A percentile compares a stretch with the other conserved stretches of the same genome.
phyloP scores from a whole-genome alignment of 768 basidiomycete species.

The Galerina marginata region DNA sequence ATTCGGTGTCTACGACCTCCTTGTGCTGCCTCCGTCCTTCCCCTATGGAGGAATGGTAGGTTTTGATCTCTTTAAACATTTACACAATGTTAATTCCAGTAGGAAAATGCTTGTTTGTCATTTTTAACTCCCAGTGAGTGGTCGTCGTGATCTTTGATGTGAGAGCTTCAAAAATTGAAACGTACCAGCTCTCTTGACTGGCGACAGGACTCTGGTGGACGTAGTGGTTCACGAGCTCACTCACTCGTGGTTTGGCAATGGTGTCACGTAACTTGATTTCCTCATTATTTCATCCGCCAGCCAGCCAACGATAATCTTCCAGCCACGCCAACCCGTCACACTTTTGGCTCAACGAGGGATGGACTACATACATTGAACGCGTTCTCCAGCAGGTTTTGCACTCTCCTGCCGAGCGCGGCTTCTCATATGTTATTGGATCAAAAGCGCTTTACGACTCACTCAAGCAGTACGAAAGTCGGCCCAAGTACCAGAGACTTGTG shows the following conservation, averaged over 20 bases:
- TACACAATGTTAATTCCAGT: neutral
- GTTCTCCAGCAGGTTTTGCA: slow-evolving; percentile 73
- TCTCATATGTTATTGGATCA: slow-evolving; percentile 79
- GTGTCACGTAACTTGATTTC: slow-evolving; percentile 60
- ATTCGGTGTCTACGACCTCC: slow-evolving; percentile 88
- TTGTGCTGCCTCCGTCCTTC: slow-evolving; percentile 90
- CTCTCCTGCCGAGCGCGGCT: slow-evolving; percentile 77
- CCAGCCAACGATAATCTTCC: neutral
- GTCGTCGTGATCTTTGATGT: neutral
- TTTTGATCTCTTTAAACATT: neutral
- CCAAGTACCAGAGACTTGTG: slow-evolving; percentile 81
- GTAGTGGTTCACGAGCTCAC: slow-evolving; percentile 88
- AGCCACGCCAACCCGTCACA: slow-evolving; percentile 76
- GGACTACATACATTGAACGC: slow-evolving; percentile 94
- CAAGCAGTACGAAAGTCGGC: slow-evolving; percentile 57
- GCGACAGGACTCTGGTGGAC: slow-evolving; percentile 86
- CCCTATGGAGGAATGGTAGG: slow-evolving; percentile 90
- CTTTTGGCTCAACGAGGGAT: slow-evolving; percentile 93
- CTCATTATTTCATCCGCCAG: neutral
- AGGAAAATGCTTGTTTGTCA: slow-evolving; percentile 91
- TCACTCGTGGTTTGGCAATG: slow-evolving; percentile 94
- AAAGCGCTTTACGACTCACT: slow-evolving; percentile 78
- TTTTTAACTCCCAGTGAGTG: slow-evolving; percentile 85
- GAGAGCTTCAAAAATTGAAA: neutral
- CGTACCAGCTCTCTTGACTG: slow-evolving; percentile 73